Evolutionary conservation across 2,329 filamentous ascomycete species (phyloP).

Genomic region (Penicillium sp.): DNA sequence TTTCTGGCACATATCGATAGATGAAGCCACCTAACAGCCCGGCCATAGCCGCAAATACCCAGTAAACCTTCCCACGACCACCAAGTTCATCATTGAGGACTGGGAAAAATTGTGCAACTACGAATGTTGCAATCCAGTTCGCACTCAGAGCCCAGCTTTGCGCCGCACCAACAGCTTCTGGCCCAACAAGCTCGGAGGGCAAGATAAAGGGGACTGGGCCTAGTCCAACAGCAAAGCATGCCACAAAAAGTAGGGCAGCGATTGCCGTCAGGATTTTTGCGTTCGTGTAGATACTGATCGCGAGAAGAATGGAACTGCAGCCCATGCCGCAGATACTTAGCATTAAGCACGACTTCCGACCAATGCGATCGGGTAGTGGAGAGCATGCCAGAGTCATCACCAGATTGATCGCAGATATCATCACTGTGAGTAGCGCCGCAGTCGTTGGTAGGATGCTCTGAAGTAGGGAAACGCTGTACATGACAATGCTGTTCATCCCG

Average conservation of each 20-base stretch:
- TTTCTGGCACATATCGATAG: slow-evolving; percentile 75
- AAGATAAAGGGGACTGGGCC: slow-evolving; percentile 95
- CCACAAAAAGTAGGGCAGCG: slow-evolving; percentile 80
- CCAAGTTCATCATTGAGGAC: slow-evolving; percentile 76
- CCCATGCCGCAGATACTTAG: slow-evolving; percentile 84
- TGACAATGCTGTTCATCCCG: slow-evolving; percentile 94
- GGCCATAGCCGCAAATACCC: slow-evolving; percentile 80
- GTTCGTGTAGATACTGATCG: slow-evolving; percentile 72
- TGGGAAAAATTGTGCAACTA: slow-evolving; percentile 94
- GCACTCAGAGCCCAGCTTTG: slow-evolving; percentile 85
- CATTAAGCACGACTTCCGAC: slow-evolving; percentile 81
- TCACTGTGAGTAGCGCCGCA: slow-evolving; percentile 79
- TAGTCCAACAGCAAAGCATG: slow-evolving; percentile 83
- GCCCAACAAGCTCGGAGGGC: slow-evolving; percentile 82
- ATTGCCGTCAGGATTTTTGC: slow-evolving; percentile 75
- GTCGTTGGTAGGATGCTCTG: slow-evolving; percentile 76
- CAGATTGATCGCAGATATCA: slow-evolving; percentile 84
- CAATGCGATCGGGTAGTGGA: slow-evolving; percentile 80
- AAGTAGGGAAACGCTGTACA: slow-evolving; percentile 94
- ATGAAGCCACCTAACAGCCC: slow-evolving; percentile 70
- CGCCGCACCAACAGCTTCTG: slow-evolving; percentile 85
- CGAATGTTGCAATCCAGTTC: slow-evolving; percentile 86
- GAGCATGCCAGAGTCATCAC: slow-evolving; percentile 77
- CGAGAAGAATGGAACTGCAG: slow-evolving; percentile 70
- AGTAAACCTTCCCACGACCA: slow-evolving; percentile 80